phyloP scores from a whole-genome alignment of 108 stramenopile species.

The Parmales sp. region DNA sequence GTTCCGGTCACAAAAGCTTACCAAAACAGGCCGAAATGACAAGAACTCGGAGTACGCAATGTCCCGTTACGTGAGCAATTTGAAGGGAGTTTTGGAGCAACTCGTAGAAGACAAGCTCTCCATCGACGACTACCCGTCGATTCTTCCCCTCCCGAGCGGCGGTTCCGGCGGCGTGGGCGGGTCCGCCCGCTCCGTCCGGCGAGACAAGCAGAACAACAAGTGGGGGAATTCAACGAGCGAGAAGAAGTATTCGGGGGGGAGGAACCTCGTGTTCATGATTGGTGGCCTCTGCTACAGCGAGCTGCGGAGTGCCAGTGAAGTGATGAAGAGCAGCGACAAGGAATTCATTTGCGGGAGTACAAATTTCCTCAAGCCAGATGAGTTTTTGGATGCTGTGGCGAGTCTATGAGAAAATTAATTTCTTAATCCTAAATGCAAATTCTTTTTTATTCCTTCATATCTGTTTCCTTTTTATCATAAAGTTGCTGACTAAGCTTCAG shows the following conservation, averaged over 20 bases:
- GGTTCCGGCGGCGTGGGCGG: background rate
- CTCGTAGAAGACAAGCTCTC: slow-evolving; percentile 49
- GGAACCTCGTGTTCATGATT: slow-evolving; percentile 73
- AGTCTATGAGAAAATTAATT: slow-evolving; percentile 16
- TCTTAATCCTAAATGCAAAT: no score
- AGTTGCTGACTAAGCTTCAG: no score
- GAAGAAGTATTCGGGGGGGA: slow-evolving; percentile 39
- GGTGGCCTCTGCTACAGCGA: slow-evolving; percentile 81
- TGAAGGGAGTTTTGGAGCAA: slow-evolving; percentile 61
- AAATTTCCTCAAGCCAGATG: slow-evolving; percentile 47
- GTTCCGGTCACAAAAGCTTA: slow-evolving; percentile 8
- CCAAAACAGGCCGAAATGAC: slow-evolving; percentile 22
- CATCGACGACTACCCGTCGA: slow-evolving; percentile 74
- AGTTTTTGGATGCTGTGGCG: slow-evolving; percentile 48
- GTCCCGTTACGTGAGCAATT: slow-evolving; percentile 62
- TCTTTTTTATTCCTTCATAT: no score
- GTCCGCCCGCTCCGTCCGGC: no score
- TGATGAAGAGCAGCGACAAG: slow-evolving; percentile 50
- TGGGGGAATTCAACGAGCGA: background rate
- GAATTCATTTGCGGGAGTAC: slow-evolving; percentile 78
- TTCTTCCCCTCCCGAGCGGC: slow-evolving; percentile 64
- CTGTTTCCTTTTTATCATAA: no score
- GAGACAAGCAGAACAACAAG: no score
- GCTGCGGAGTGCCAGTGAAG: slow-evolving; percentile 62
- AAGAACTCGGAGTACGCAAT: slow-evolving; percentile 61